Conservation (phyloP, 2,329 filamentous ascomycete genomes). For the Ophiobolus disseminans region DNA sequence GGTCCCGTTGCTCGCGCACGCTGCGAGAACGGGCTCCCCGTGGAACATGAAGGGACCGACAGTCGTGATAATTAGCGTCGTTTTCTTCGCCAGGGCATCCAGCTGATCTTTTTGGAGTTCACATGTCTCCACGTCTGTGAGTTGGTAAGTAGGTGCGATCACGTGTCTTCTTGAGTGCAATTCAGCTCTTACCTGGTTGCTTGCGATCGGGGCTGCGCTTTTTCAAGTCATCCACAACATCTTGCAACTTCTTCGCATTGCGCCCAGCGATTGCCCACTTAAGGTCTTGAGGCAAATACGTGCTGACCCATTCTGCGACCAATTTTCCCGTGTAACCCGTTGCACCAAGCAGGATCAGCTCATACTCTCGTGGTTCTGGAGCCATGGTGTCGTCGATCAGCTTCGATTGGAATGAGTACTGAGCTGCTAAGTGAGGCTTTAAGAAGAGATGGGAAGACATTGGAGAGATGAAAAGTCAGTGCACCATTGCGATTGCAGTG, state of each 20-base stretch:
- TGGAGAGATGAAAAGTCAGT: constrained; percentile 13
- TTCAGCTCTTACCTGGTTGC: constrained; percentile 66
- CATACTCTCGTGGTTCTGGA: constrained; percentile 60
- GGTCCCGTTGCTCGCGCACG: constrained; percentile 69
- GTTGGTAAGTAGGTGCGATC: constrained; percentile 3
- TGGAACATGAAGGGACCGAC: constrained; percentile 70
- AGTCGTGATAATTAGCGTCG: constrained; percentile 65
- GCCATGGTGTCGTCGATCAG: constrained; percentile 28
- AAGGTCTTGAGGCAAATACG: constrained; percentile 73
- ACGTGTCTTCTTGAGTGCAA: neutral
- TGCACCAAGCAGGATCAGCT: constrained; percentile 71
- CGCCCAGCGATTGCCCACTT: constrained; percentile 90
- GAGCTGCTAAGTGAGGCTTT: constrained; percentile 10
- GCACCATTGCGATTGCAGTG: constrained; percentile 13
- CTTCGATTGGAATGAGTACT: constrained; percentile 7
- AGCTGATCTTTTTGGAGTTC: constrained; percentile 59
- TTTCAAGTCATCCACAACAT: constrained; percentile 71
- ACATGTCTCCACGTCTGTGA: constrained; percentile 49
- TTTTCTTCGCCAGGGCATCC: constrained; percentile 60
- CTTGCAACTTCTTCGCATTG: constrained; percentile 75
- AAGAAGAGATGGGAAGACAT: constrained; percentile 13
- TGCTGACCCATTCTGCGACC: constrained; percentile 76
- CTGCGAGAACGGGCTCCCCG: constrained; percentile 69
- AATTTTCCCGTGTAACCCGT: constrained; percentile 85
- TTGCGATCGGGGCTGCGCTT: constrained; percentile 71